Evolutionary conservation across 2,329 filamentous ascomycete genomes (phyloP).

Genomic region (Calcarisporium arbuscula): DNA sequence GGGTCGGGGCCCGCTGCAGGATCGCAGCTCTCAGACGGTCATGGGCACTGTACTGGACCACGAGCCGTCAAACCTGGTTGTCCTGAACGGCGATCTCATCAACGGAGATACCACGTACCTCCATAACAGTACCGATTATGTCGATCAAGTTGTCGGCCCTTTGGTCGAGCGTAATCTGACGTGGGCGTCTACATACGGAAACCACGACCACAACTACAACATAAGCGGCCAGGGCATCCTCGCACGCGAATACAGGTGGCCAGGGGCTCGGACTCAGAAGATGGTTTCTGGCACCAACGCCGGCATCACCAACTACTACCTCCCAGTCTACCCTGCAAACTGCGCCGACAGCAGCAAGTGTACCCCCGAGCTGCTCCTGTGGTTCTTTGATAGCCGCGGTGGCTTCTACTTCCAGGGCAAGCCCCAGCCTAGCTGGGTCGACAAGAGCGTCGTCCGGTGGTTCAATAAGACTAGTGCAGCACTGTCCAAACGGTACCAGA

Average conservation of each 20-base stretch:
- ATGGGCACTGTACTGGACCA: slow-evolving; percentile 51
- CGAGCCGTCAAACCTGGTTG: slow-evolving; percentile 54
- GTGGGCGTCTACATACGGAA: slow-evolving; percentile 67
- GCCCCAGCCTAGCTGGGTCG: slow-evolving; percentile 39
- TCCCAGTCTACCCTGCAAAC: slow-evolving; percentile 33
- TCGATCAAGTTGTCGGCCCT: slow-evolving; percentile 54
- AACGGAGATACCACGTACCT: slow-evolving; percentile 57
- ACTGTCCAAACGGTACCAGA: slow-evolving; percentile 22
- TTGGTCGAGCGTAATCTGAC: slow-evolving; percentile 47
- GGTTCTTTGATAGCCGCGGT: slow-evolving; percentile 66
- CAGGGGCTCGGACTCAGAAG: slow-evolving; percentile 29
- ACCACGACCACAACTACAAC: slow-evolving; percentile 60
- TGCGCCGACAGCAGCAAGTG: slow-evolving; percentile 28
- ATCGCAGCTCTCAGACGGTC: slow-evolving; percentile 49
- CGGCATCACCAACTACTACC: slow-evolving; percentile 41
- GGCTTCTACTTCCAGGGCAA: slow-evolving; percentile 43
- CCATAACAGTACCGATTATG: slow-evolving; percentile 47
- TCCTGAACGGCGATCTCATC: slow-evolving; percentile 67
- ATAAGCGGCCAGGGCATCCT: slow-evolving; percentile 41
- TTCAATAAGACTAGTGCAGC: slow-evolving; percentile 28
- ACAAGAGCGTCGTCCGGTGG: slow-evolving; percentile 37
- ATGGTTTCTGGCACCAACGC: slow-evolving; percentile 31
- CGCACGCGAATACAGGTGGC: slow-evolving; percentile 31
- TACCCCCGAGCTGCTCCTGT: slow-evolving; percentile 46
- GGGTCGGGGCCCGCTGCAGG: slow-evolving; percentile 45